These are phyloP conservation scores for Neurospora sp. DNA, from an alignment of 495 filamentous ascomycete species.

Conservation along the genomic window DNA sequence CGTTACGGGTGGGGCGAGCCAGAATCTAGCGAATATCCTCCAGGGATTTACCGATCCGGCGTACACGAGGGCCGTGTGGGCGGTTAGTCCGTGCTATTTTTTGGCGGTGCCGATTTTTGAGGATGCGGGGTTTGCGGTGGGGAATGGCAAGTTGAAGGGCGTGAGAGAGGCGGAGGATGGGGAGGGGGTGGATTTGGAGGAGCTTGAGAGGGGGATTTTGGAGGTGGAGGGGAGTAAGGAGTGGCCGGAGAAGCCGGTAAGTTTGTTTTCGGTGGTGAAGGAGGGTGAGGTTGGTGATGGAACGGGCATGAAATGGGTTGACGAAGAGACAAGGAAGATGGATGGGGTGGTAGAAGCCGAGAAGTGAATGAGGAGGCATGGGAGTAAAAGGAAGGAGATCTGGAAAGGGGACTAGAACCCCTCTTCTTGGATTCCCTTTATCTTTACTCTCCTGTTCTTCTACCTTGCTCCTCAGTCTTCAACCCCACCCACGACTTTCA, in stretches of 20 bases:
- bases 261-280: neutral
- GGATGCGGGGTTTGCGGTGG: constrained; percentile 52
- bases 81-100: constrained; percentile 72
- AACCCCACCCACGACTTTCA: neutral
- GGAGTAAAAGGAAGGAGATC: too few species aligned
- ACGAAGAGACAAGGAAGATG: too few species aligned
- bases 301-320: too few species aligned
- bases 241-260: constrained; percentile 6
- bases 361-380: too few species aligned
- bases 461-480: neutral
- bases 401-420: too few species aligned
- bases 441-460: too few species aligned
- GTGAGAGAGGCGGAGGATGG: constrained; percentile 56
- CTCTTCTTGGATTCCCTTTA: too few species aligned
- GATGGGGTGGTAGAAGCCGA: too few species aligned
- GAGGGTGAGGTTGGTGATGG: neutral
- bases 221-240: constrained; percentile 24
- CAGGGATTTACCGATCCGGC: constrained; percentile 66
- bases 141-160: constrained; percentile 42
- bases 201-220: constrained; percentile 37
- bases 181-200: constrained; percentile 57
- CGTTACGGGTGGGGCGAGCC: constrained; percentile 71
- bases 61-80: constrained; percentile 68
- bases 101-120: constrained; percentile 70
- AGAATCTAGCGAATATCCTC: constrained; percentile 63